Evolutionary conservation across 2,329 filamentous ascomycete genomes (phyloP), one percentile per base, ranked within the genome.

Genomic region (Cadophora malorum): DNA sequence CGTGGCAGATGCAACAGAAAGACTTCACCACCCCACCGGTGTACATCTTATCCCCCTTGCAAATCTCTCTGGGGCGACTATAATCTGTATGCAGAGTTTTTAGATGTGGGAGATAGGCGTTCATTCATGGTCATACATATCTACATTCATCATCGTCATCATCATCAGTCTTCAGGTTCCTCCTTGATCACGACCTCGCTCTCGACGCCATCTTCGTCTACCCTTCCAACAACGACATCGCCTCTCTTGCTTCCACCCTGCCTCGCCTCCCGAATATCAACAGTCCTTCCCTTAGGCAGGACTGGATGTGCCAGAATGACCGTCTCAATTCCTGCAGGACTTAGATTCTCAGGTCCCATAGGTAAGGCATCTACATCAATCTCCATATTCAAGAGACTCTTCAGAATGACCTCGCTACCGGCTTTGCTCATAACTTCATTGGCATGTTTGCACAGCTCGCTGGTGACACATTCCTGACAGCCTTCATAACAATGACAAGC

Each of bases 371-470:
- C 93, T 4, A 96, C 80, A 79, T 97, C 92, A 66, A 97, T 91
- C 35, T 94, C 88, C 78, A 89, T 83, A 23, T 90, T 90, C 63
- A 97, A 78, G 65, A 97, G 77, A 70, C 86, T 88, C 80, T 90
- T 91, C 67, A 98, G 80, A 35, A 98, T 89, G 28, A 97, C 94
- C 66, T 87, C 88, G 8, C 91, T 90, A 0, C 95, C 95, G 0
- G 91, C 92, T 79, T 97, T 98, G 76, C 92, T 96, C 91, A 97
- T 96, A 10, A 98, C 94, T 75, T 92, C 88, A 77, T 97, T 97
- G 64, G 89, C 87, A 79, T 97, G 88, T 78, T 91, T 93, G 79
- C 96, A 98, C 65, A 88, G 81, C 78, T 96, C 92, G 70, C 90
- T 91, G 71, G 91, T 93, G 53, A 96, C 94, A 79, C 96, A 99